Conservation (phyloP, 108 stramenopile species). For the Conticribra guillardii region DNA sequence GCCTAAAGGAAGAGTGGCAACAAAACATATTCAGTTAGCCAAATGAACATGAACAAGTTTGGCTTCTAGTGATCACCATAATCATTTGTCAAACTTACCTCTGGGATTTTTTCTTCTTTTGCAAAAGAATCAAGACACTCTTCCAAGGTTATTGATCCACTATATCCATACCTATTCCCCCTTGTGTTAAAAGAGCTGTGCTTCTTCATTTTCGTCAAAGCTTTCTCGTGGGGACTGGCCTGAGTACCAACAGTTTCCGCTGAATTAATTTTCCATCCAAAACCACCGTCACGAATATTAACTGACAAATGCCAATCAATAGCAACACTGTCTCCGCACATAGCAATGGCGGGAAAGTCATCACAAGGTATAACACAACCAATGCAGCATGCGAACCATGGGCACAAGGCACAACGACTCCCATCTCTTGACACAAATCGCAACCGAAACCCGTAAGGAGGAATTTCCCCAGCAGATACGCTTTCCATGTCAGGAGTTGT, state of each 20-base stretch:
- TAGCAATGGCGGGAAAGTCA: slow-evolving; percentile 70
- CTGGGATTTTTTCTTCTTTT: slow-evolving; percentile 86
- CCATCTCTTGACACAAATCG: slow-evolving; percentile 80
- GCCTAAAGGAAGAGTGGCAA: slow-evolving; percentile 31
- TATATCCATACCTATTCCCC: slow-evolving; percentile 57
- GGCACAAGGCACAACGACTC: slow-evolving; percentile 76
- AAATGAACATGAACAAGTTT: no score
- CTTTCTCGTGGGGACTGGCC: slow-evolving; percentile 33
- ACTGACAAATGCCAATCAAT: slow-evolving; percentile 92
- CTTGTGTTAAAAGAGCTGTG: slow-evolving; percentile 66
- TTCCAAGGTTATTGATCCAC: slow-evolving; percentile 78
- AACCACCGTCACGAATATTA: slow-evolving; percentile 76
- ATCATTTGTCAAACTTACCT: slow-evolving; percentile 44
- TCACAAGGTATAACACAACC: slow-evolving; percentile 89
- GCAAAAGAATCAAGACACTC: slow-evolving; percentile 89
- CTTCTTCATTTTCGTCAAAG: slow-evolving; percentile 61
- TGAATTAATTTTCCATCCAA: slow-evolving; percentile 64
- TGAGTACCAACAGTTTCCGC: slow-evolving; percentile 22
- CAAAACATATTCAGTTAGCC: no score
- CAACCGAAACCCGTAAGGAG: slow-evolving; percentile 84
- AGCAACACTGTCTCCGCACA: slow-evolving; percentile 83
- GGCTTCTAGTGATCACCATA: no score
- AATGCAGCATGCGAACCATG: slow-evolving; percentile 87
- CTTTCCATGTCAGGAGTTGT: slow-evolving; percentile 74
- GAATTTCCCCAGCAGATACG: slow-evolving; percentile 74